These are phyloP conservation scores for Patellaria atrata DNA, from an alignment of 495 filamentous ascomycete species.

Conservation along the genomic window DNA sequence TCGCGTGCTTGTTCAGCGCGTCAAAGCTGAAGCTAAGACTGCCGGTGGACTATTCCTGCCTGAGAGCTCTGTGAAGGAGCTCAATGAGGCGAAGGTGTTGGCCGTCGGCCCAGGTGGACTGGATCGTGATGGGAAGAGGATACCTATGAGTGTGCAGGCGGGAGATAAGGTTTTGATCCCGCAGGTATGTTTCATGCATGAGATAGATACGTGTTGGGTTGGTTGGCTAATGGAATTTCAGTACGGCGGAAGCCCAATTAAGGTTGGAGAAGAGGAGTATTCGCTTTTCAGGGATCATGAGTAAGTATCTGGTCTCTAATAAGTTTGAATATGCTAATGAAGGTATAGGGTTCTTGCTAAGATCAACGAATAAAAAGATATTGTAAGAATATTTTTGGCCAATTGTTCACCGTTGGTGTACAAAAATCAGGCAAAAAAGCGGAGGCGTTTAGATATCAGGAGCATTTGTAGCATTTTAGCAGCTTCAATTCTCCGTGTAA, in stretches of 20 bases:
- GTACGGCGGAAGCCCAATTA: constrained; percentile 92
- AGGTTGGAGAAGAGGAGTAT: constrained; percentile 95
- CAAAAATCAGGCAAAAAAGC: no score
- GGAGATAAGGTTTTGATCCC: constrained; percentile 96
- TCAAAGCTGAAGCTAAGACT: constrained; percentile 95
- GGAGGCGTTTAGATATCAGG: no score
- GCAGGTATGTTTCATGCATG: constrained; percentile 48
- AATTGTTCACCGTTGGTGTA: no score
- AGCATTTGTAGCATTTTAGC: no score
- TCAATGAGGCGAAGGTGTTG: constrained; percentile 91
- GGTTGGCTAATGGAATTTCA: constrained; percentile 31
- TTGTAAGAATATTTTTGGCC: no score
- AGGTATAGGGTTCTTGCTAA: constrained; percentile 30
- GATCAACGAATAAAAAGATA: constrained; percentile 33
- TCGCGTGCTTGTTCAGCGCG: constrained; percentile 93
- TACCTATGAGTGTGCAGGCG: constrained; percentile 60
- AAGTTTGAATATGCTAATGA: not conserved
- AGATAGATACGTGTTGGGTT: constrained; percentile 1
- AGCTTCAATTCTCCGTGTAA: no score
- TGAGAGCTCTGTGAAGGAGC: constrained; percentile 91
- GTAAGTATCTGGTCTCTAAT: constrained; percentile 39
- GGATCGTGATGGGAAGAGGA: constrained; percentile 74
- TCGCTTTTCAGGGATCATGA: constrained; percentile 92
- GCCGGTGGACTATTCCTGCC: constrained; percentile 93
- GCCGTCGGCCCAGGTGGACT: constrained; percentile 82